Percentiles rank a stretch among this genome's conserved stretches.
Conservation (phyloP, 2,329 filamentous ascomycete genomes). For the Diaporthe capsici region DNA sequence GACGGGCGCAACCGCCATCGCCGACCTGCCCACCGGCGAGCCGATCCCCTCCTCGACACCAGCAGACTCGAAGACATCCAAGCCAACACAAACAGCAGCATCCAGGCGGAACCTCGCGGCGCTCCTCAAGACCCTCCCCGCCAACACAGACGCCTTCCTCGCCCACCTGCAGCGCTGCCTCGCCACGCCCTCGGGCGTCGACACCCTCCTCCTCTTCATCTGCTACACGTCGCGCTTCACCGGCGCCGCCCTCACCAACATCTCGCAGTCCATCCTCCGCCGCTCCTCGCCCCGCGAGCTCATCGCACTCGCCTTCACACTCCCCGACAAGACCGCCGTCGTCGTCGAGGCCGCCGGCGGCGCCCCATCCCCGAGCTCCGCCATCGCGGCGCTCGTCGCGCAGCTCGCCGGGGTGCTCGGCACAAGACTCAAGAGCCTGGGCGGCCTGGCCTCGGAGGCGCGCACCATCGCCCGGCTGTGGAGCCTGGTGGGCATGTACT, state of each 20-base stretch:
- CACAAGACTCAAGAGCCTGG: slow-evolving; percentile 70
- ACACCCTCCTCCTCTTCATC: slow-evolving; percentile 76
- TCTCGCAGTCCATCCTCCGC: slow-evolving; percentile 71
- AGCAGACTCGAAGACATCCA: slow-evolving; percentile 33
- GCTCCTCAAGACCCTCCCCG: slow-evolving; percentile 54
- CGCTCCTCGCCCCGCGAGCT: slow-evolving; percentile 63
- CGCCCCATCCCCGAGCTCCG: background rate
- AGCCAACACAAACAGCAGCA: slow-evolving; percentile 45
- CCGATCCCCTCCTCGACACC: slow-evolving; percentile 50
- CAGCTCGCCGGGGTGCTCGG: slow-evolving; percentile 66
- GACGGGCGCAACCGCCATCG: slow-evolving; percentile 44
- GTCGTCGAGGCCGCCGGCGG: slow-evolving; percentile 48
- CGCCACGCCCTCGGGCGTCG: slow-evolving; percentile 77
- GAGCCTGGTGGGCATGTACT: slow-evolving; percentile 81
- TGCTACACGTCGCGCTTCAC: slow-evolving; percentile 76
- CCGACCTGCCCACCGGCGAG: slow-evolving; percentile 55
- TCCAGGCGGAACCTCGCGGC: slow-evolving; percentile 36
- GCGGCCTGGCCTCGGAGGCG: slow-evolving; percentile 77
- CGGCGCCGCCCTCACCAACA: slow-evolving; percentile 63
- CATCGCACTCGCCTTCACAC: slow-evolving; percentile 65
- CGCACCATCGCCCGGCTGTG: slow-evolving; percentile 83
- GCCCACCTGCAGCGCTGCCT: slow-evolving; percentile 73
- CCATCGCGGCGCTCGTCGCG: slow-evolving; percentile 53
- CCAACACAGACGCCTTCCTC: slow-evolving; percentile 66
- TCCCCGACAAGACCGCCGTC: slow-evolving; percentile 65